phyloP scores from a whole-genome alignment of 495 filamentous ascomycete species.

The Haplographium delicatum region DNA sequence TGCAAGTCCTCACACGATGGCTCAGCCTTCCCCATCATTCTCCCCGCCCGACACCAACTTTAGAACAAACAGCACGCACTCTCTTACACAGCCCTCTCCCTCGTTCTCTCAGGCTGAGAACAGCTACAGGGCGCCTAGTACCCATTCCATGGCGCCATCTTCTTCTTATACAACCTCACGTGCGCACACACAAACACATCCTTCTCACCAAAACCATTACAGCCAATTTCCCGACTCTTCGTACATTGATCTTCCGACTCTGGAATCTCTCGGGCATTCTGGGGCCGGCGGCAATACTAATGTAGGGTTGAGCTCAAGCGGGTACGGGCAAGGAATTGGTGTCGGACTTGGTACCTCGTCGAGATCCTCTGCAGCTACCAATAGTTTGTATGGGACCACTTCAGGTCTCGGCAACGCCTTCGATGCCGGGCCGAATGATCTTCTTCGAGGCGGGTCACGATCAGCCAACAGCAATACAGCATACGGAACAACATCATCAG shows the following conservation, averaged over 20 bases:
- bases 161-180: constrained; percentile 18
- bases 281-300: constrained; percentile 6
- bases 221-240: constrained; percentile 23
- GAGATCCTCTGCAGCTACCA: constrained; percentile 11
- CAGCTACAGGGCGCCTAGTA: constrained; percentile 26
- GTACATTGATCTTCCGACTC: constrained; percentile 33
- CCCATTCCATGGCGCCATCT: constrained; percentile 26
- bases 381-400: constrained; percentile 20
- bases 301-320: constrained; percentile 12
- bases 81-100: constrained; percentile 19
- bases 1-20: constrained; percentile 24
- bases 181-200: constrained; percentile 28
- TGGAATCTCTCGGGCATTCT: constrained; percentile 37
- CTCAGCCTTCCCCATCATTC: constrained; percentile 26
- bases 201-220: constrained; percentile 48
- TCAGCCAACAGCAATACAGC: constrained; percentile 8
- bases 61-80: constrained; percentile 13
- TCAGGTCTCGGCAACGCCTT: constrained; percentile 14
- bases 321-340: constrained; percentile 22
- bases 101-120: constrained; percentile 28
- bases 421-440: constrained; percentile 14
- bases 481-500: constrained; percentile 18
- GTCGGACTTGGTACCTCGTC: constrained; percentile 13
- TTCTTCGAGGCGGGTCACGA: constrained; percentile 12
- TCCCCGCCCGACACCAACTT: constrained; percentile 18